Percentiles rank a stretch among this genome's conserved stretches.
phyloP scores from a whole-genome alignment of 2,329 filamentous ascomycete species.

The Myriosclerotinia scirpicola region DNA sequence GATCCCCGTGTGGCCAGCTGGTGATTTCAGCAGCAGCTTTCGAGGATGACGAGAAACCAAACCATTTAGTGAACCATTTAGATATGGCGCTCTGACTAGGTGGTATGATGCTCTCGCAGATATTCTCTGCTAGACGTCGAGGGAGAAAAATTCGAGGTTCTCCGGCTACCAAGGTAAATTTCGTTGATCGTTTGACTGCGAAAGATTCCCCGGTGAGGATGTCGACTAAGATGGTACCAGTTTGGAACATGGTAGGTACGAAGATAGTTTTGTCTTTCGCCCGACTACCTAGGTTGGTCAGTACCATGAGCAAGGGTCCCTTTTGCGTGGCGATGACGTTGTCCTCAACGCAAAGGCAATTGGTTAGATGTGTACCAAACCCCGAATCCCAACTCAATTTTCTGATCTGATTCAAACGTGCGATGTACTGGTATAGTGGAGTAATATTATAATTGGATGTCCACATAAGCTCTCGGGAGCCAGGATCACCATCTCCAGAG shows the following conservation, averaged over 20 bases:
- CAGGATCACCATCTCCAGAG: conserved; percentile 42
- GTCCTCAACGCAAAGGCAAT: conserved; percentile 20
- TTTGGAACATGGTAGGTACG: conserved; percentile 22
- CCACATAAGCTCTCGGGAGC: conserved; percentile 49
- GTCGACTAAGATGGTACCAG: conserved; percentile 27
- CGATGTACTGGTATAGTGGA: conserved; percentile 27
- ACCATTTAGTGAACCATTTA: not conserved
- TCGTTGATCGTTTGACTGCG: conserved; percentile 23
- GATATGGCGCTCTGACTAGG: conserved; percentile 11
- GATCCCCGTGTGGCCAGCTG: conserved; percentile 3
- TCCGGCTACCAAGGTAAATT: conserved; percentile 20
- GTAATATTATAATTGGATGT: conserved; percentile 43
- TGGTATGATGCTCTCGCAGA: conserved; percentile 22
- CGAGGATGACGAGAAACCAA: not conserved
- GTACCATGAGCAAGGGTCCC: conserved; percentile 28
- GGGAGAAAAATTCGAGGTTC: conserved; percentile 27
- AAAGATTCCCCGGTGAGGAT: conserved; percentile 27
- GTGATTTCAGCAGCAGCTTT: conserved; percentile 14
- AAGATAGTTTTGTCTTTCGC: conserved; percentile 19
- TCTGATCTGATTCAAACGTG: conserved; percentile 24
- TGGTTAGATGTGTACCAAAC: conserved; percentile 27
- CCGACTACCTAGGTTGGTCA: conserved; percentile 27
- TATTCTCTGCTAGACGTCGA: conserved; percentile 16
- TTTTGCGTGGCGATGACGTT: conserved; percentile 24
- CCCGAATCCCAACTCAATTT: conserved; percentile 28